Base-by-base conservation (phyloP, 148 eudicot species). In the Euryodendron excelsum region DNA sequence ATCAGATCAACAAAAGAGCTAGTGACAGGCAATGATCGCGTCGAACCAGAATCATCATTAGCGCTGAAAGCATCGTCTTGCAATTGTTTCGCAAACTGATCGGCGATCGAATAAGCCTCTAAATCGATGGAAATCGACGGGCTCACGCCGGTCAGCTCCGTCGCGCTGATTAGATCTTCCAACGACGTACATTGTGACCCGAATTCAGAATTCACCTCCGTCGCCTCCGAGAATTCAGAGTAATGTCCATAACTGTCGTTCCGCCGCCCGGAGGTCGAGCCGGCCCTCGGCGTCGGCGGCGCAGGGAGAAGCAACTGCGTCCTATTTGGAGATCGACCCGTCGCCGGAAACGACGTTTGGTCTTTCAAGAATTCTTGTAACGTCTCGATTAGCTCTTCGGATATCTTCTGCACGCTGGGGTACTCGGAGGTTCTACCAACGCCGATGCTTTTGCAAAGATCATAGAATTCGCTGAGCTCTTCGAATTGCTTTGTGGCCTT, bases 351-450 rank as follows among this genome's bases (percentile, higher is more conserved):
- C 4, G 96, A 88, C 5, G 93, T 81, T 7, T 92, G 89, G 59
- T 94, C 97, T 56, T 92, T 92, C 77, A 94, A 83, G 59, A 88
- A 92, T 50, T 94, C 98, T 60, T 86, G 88, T 0, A 92, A 75
- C 0, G 98, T 88, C 39, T 86, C 91, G 3, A 92, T 61, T 11
- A 91, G 27, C 72, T 92, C 98, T 18, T 85, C 86, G 0, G 98
- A 89, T 14, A 92, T 82, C 41, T 52, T 79, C 28, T 88, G 90
- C 0, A 94, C 86, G 80, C 88, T 87, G 0, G 97, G 97, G 77
- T 89, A 94, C 74, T 94, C 97, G 0, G 91, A 89, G 37, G 79
- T 84, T 33, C 89, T 76, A 9, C 98, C 98, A 0, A 94, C 80
- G 0, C 95, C 95, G 11, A 90, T 69, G 61, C 59, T 71, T 52